These are phyloP conservation scores for Cyclotella kingstonii DNA, from an alignment of 108 stramenopile species.

Conservation along the genomic window DNA sequence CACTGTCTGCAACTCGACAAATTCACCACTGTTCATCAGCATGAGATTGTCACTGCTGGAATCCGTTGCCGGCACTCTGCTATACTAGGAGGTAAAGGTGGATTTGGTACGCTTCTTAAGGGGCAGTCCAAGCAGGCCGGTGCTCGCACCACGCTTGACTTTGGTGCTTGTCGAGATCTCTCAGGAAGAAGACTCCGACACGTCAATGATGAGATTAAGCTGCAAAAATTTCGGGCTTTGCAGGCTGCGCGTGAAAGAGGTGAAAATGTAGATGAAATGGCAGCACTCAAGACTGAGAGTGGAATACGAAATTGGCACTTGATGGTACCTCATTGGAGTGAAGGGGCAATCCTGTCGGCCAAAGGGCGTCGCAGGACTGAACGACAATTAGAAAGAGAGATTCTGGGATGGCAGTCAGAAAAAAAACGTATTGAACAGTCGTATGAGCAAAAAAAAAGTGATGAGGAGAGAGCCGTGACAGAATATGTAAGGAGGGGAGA, in stretches of 20 bases:
- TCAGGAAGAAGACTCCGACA: slow-evolving; percentile 95
- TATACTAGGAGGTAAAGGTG: slow-evolving; percentile 87
- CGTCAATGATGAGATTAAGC: slow-evolving; percentile 95
- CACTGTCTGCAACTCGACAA: not conserved
- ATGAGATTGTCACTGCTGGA: slow-evolving; percentile 9
- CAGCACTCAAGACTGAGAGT: slow-evolving; percentile 66
- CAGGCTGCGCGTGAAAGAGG: slow-evolving; percentile 50
- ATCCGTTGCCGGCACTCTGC: slow-evolving; percentile 21
- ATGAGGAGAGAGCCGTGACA: slow-evolving; percentile 50
- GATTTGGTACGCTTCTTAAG: slow-evolving; percentile 94
- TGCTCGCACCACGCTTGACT: slow-evolving; percentile 88
- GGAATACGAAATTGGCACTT: slow-evolving; percentile 95
- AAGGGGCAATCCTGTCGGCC: slow-evolving; percentile 48
- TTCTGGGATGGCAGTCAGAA: slow-evolving; percentile 29
- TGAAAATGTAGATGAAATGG: slow-evolving; percentile 47
- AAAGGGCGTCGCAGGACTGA: slow-evolving; percentile 65
- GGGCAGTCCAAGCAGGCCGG: slow-evolving; percentile 90
- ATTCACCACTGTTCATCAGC: slow-evolving; percentile 10
- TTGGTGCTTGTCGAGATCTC: slow-evolving; percentile 98
- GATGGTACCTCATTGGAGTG: slow-evolving; percentile 90
- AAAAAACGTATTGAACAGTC: slow-evolving; percentile 46
- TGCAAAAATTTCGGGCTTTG: slow-evolving; percentile 81
- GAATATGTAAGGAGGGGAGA: slow-evolving; percentile 60
- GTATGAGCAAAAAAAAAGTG: slow-evolving; percentile 49
- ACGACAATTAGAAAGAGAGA: slow-evolving; percentile 58